phyloP scores from a whole-genome alignment of 179 eudicot species.

The Vitellaria paradoxa region DNA sequence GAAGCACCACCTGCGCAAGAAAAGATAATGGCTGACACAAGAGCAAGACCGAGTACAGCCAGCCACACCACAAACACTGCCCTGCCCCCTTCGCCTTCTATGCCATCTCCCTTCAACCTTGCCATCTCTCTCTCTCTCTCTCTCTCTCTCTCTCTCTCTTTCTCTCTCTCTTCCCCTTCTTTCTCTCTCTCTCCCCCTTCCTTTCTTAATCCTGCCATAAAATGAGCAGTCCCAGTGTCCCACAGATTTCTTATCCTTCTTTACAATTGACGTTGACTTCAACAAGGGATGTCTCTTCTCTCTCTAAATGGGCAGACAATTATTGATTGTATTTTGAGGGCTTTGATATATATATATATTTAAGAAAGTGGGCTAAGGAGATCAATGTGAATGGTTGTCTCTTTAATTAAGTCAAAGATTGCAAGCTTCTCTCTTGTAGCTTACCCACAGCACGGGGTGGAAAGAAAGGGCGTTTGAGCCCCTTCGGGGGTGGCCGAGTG shows the following conservation, averaged over 20 bases:
- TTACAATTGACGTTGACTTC: background rate
- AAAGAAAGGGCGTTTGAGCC: too few species aligned
- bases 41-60: conserved; percentile 16
- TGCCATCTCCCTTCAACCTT: conserved; percentile 12
- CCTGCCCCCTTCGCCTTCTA: conserved; percentile 7
- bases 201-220: background rate
- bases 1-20: conserved; percentile 31
- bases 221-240: background rate
- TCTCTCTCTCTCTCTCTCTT: too few species aligned
- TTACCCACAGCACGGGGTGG: too few species aligned
- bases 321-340: background rate
- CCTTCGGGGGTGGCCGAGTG: too few species aligned
- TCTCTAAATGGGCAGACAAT: background rate
- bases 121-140: conserved; percentile 15
- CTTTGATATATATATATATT: too few species aligned
- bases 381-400: too few species aligned
- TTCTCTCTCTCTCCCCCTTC: too few species aligned
- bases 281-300: background rate
- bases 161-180: too few species aligned
- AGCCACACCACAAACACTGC: conserved; percentile 20
- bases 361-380: background rate
- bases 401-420: too few species aligned
- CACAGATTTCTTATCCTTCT: conserved; percentile 12
- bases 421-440: too few species aligned
- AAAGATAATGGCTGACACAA: conserved; percentile 20